A percentile compares a stretch with the other conserved stretches of the same genome.
These are phyloP conservation scores for Colletotrichum australisinense DNA, from an alignment of 2,329 filamentous ascomycete genomes.

Conservation along the genomic window DNA sequence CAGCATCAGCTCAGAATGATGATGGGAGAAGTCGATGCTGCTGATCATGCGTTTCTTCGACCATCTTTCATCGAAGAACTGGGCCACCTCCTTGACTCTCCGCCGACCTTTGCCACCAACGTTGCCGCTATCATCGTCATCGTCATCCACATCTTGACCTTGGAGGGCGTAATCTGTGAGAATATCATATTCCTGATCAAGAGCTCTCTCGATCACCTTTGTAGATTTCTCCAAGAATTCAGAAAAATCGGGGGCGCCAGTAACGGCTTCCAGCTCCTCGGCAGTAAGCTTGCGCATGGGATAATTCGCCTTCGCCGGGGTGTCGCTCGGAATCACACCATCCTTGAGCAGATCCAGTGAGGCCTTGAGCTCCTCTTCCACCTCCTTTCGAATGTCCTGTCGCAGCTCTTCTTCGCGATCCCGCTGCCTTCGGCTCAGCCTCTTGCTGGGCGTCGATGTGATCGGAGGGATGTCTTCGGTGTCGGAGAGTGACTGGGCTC, in stretches of 20 bases:
- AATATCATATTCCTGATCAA: constrained; percentile 97
- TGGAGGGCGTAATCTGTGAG: constrained; percentile 92
- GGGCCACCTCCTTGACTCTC: constrained; percentile 86
- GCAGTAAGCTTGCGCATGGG: constrained; percentile 82
- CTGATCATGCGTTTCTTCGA: constrained; percentile 98
- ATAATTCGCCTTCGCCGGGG: constrained; percentile 66
- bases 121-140: constrained; percentile 81
- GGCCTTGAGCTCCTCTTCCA: constrained; percentile 90
- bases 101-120: constrained; percentile 77
- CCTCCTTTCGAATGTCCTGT: constrained; percentile 85
- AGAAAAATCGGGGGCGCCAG: constrained; percentile 90
- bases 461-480: constrained; percentile 68
- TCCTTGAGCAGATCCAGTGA: constrained; percentile 71
- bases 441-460: constrained; percentile 74
- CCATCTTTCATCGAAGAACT: constrained; percentile 96
- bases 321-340: constrained; percentile 57
- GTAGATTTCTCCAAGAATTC: constrained; percentile 96
- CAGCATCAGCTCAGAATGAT: constrained; percentile 92
- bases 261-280: constrained; percentile 91
- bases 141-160: constrained; percentile 80
- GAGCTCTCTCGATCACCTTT: constrained; percentile 94
- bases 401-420: constrained; percentile 91
- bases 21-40: constrained; percentile 93
- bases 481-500: constrained; percentile 71
- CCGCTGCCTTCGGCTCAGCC: constrained; percentile 80